Evolutionary conservation across 352 stramenopile genomes (phyloP), one percentile per base, ranked within the genome.

Genomic region (Elongisporangium anandrum): DNA sequence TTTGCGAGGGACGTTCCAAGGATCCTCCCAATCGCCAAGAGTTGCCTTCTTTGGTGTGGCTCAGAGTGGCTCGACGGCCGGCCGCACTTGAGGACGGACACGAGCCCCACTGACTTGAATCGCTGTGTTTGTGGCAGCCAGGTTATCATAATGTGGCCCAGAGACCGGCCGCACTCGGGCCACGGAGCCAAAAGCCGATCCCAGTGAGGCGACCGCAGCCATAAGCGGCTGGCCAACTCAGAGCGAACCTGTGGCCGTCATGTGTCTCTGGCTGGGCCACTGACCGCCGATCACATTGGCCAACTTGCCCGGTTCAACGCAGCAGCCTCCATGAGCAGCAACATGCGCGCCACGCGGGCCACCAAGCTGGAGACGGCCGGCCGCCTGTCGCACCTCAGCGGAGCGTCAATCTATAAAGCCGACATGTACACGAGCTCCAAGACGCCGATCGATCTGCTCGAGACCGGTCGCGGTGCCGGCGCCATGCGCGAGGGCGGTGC

Each of bases 401-500:
- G 34, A 12, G 34, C 34, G 5, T 45, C 13, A 12, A 17, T 15
- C 13, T 45, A 45, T 12, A 45, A 45, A 12, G 34, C 34, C 34
- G 34, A 45, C 34, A 45, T 45, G 34, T 45, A 45, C 34, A 45
- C 34, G 12, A 45, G 34, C 34, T 45, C 34, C 34, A 45, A 45
- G 13, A 45, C 34, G 34, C 34, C 34, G 34, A 45, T 45, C 34
- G 34, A 45, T 45, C 9, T 45, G 12, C 34, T 45, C 13, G 34
- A 45, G 34, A 45, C 34, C 4, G 34, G 34, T 12, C 34, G 34
- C 10, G 34, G 34, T 4, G 34, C 10, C 10, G 61, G 61, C 23
- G 61, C 61, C 7, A 38, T 66, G 17, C 61, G 61, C 13, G 22
- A 22, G 16, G 61, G 61, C 16, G 61, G 54, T 9, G 50, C 49